phyloP scores from a whole-genome alignment of 108 stramenopile species.

The Fistulifera pelliculosa region DNA sequence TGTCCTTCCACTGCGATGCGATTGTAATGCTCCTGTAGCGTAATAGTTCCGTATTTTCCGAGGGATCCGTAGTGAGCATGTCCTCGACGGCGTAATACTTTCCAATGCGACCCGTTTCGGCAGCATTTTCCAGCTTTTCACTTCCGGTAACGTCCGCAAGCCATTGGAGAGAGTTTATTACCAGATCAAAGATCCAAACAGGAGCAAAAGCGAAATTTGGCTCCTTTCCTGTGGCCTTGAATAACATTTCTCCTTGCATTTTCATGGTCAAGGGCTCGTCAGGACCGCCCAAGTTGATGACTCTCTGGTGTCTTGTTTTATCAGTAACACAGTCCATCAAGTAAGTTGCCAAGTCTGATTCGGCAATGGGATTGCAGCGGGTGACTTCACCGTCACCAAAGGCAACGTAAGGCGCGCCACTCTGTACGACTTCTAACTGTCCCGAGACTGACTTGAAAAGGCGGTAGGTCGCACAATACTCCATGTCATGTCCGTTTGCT shows the following conservation, averaged over 20 bases:
- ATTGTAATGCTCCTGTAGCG: constrained; percentile 88
- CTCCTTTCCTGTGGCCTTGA: constrained; percentile 74
- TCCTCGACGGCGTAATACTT: constrained; percentile 97
- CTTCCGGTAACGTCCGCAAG: constrained; percentile 60
- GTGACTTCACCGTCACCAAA: constrained; percentile 92
- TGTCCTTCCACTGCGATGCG: constrained; percentile 92
- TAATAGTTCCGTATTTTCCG: constrained; percentile 89
- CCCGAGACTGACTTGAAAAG: constrained; percentile 96
- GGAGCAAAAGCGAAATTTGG: constrained; percentile 80
- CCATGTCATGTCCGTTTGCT: constrained; percentile 66
- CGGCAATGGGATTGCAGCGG: constrained; percentile 91
- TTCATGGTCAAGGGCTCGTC: constrained; percentile 90
- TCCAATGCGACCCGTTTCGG: constrained; percentile 88
- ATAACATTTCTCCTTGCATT: constrained; percentile 86
- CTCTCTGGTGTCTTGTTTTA: constrained; percentile 48
- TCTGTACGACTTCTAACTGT: constrained; percentile 89
- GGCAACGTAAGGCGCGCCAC: constrained; percentile 89
- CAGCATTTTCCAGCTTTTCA: constrained; percentile 80
- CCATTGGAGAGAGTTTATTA: constrained; percentile 83
- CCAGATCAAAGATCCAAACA: constrained; percentile 82
- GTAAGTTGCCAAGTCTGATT: constrained; percentile 84
- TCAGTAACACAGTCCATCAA: constrained; percentile 78
- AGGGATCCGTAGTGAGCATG: constrained; percentile 89
- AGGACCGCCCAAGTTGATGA: constrained; percentile 88
- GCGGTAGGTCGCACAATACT: constrained; percentile 93